Conservation (phyloP, 2,329 filamentous ascomycete species). For the Trichophyton mentagrophytes region DNA sequence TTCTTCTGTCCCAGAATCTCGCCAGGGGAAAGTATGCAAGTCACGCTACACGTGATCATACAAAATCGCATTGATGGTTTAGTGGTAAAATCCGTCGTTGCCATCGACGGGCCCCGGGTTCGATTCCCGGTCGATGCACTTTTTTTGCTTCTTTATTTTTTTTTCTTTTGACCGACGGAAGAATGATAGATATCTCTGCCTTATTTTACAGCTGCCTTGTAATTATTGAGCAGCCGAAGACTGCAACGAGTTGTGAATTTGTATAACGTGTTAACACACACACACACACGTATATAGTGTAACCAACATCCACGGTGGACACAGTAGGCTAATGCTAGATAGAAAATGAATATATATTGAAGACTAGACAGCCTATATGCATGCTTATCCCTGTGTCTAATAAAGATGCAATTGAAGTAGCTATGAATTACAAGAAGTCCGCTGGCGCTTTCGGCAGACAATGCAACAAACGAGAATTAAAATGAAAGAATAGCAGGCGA, state of each 20-base stretch:
- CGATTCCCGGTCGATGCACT: conserved; percentile 30
- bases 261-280: too few species aligned
- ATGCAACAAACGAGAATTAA: conserved; percentile 1
- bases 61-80: conserved; percentile 28
- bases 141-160: conserved; percentile 2
- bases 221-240: too few species aligned
- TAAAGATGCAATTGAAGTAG: conserved; percentile 1
- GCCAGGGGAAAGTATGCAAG: too few species aligned
- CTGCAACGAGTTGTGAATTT: too few species aligned
- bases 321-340: background rate
- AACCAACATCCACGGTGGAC: too few species aligned
- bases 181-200: too few species aligned
- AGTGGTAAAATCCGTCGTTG: conserved; percentile 44
- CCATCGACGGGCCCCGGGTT: conserved; percentile 41
- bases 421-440: background rate
- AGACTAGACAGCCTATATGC: background rate
- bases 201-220: too few species aligned
- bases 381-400: background rate
- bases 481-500: background rate
- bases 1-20: too few species aligned
- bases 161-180: background rate
- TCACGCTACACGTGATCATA: background rate
- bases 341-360: background rate
- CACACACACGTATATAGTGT: too few species aligned
- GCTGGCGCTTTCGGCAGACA: background rate